Base-by-base conservation (phyloP, 495 filamentous ascomycete species). In the Tuber melanosporum region DNA sequence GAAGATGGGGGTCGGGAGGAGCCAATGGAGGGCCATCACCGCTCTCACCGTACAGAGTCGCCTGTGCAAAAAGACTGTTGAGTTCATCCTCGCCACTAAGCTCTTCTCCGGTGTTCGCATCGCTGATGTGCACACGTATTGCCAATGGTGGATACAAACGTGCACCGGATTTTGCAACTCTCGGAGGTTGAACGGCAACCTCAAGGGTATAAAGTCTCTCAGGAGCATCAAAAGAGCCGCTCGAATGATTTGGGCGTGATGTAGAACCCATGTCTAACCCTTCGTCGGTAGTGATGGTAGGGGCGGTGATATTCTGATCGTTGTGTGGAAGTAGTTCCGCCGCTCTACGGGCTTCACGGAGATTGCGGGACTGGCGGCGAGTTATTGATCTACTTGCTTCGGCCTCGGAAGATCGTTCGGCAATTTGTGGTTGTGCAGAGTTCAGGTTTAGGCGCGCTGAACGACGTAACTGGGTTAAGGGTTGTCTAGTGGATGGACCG, bases 81-180 rank as follows among this genome's bases (percentile, higher is more conserved):
- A 83, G 41, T 46, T 83, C 82, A 73, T 83, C 82, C 73, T 83
- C 81, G 71, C 81, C 82, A 76, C 82, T 83, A 46, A 83, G 81
- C 70, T 83, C 82, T 10, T 74, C 73, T 45, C 82, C 79, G 36
- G 78, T 77, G 73, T 71, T 76, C 66, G 70, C 72, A 52, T 83
- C 81, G 80, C 62, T 76, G 19, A 83, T 83, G 39, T 81, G 81
- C 72, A 83, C 75, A 20, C 73, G 76, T 78, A 83, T 78, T 52
- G 78, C 76, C 62, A 81, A 75, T 44, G 82, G 81, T 44, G 82
- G 82, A 70, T 83, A 83, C 41, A 83, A 49, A 36, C 78, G 82
- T 62, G 76, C 69, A 41, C 79, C 76, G 47, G 70, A 74, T 70
- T 71, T 77, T 26, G 79, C 76, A 72, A 77, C 73, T 62, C 78